Base-by-base conservation (phyloP, 495 filamentous ascomycete species). In the Viridothelium virens region DNA sequence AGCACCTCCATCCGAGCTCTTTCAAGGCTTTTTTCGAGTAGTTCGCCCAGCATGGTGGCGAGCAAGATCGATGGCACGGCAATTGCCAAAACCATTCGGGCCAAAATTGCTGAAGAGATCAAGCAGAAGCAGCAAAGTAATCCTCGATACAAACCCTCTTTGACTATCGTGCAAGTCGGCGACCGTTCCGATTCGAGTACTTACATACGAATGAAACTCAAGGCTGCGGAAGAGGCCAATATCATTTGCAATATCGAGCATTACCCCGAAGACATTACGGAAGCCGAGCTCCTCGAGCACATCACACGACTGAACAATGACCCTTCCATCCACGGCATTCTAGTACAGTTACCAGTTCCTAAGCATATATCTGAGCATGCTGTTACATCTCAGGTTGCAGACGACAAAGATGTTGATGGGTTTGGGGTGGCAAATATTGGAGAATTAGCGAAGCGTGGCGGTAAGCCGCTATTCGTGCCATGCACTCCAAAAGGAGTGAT, bases 151-250 rank as follows among this genome's bases (percentile, higher is more conserved):
- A 86, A 88, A 75, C 94, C 94, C 38, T 90, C 84, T 62, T 80
- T 98, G 71, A 90, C 89, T 70, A 97, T 98, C 74, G 86, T 97
- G 66, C 94, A 98, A 83, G 94, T 98, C 72, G 94, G 91, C 65
- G 87, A 88, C 74, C 86, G 93, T 61, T 90, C 89, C 63, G 94
- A 98, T 80, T 97, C 93, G 33, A 92, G 93, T 74, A 97, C 94
- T 47, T 98, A 98, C 90, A 92, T 98, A 76, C 91, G 91, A 79
- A 98, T 98, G 94, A 98, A 98, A 79, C 77, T 97, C 72, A 97
- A 96, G 82, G 94, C 94, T 65, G 94, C 94, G 38, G 83, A 92
- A 75, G 93, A 98, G 90, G 91, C 91, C 72, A 91, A 90, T 74
- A 97, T 98, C 73, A 82, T 83, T 67, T 96, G 92, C 81, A 86